Percentiles rank a stretch among this genome's conserved stretches.
Evolutionary conservation across 768 basidiomycete genomes (phyloP).

Genomic region (Pleurotus sapidus): DNA sequence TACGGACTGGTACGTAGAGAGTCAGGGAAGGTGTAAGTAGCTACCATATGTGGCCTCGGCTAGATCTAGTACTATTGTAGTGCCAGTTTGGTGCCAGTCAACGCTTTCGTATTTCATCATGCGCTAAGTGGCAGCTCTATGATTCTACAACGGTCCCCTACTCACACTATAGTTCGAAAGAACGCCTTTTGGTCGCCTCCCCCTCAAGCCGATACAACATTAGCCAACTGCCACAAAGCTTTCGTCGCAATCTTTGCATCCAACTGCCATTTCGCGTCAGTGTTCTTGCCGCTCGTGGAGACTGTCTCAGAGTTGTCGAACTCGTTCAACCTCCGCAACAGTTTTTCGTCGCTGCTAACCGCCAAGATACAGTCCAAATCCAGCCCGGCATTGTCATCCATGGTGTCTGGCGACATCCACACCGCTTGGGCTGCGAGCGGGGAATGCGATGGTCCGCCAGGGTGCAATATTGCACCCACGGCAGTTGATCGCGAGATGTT

Average conservation of each 20-base stretch:
- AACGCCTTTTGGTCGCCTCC: neutral
- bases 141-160: too few relatives aligned
- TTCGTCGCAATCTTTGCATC: slow-evolving; percentile 30
- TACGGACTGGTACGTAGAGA: too few relatives aligned
- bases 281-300: slow-evolving; percentile 69
- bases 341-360: slow-evolving; percentile 71
- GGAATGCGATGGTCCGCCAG: slow-evolving; percentile 48
- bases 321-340: slow-evolving; percentile 73
- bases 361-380: slow-evolving; percentile 20
- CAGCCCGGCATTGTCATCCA: slow-evolving; percentile 24
- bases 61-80: neutral
- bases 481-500: slow-evolving; percentile 83
- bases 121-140: too few relatives aligned
- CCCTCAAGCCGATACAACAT: slow-evolving; percentile 5
- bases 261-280: slow-evolving; percentile 73
- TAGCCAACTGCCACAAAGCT: slow-evolving; percentile 19
- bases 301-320: slow-evolving; percentile 71
- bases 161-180: too few relatives aligned
- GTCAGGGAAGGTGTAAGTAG: too few relatives aligned
- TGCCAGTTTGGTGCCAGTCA: too few relatives aligned
- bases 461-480: slow-evolving; percentile 75
- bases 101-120: too few relatives aligned
- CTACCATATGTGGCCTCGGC: too few relatives aligned
- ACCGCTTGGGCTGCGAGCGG: slow-evolving; percentile 31
- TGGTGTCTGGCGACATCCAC: slow-evolving; percentile 38